Percentiles rank a stretch among this genome's conserved stretches.
Conservation (phyloP, 257 asterid species). For the Scutellaria galericulata region DNA sequence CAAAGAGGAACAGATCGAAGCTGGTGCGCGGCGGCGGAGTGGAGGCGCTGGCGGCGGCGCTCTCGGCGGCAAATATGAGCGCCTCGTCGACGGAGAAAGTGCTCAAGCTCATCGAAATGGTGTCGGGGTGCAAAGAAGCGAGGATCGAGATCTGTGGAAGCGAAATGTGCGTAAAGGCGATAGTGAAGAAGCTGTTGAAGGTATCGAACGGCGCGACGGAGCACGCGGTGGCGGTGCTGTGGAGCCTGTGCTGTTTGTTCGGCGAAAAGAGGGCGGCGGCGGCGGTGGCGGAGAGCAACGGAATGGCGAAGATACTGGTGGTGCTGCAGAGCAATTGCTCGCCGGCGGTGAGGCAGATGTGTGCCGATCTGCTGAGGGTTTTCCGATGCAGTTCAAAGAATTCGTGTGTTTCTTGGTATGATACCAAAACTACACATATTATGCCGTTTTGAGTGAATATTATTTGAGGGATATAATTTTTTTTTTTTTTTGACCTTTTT, state of each 20-base stretch:
- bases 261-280: slow-evolving; percentile 67
- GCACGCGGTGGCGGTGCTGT: slow-evolving; percentile 69
- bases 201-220: slow-evolving; percentile 70
- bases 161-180: slow-evolving; percentile 49
- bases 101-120: slow-evolving; percentile 57
- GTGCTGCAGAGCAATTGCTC: slow-evolving; percentile 76
- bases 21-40: slow-evolving; percentile 65
- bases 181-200: slow-evolving; percentile 66
- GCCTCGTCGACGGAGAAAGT: slow-evolving; percentile 50
- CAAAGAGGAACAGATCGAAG: slow-evolving; percentile 44
- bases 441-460: slow-evolving; percentile 72
- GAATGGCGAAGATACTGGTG: slow-evolving; percentile 71
- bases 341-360: slow-evolving; percentile 76
- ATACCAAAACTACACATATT: slow-evolving; percentile 77
- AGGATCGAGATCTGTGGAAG: slow-evolving; percentile 56
- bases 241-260: slow-evolving; percentile 77
- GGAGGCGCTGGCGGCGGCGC: slow-evolving; percentile 45
- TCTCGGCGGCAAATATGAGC: slow-evolving; percentile 52
- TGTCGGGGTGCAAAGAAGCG: slow-evolving; percentile 69
- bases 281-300: slow-evolving; percentile 57
- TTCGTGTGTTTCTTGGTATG: slow-evolving; percentile 63
- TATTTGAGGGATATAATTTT: neutral
- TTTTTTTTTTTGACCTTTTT: neutral
- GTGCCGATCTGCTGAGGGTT: slow-evolving; percentile 69
- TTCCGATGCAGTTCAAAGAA: slow-evolving; percentile 54